Evolutionary conservation across 2,329 filamentous ascomycete species (phyloP), one percentile per base, ranked within the genome.

Genomic region (Microdochium trichocladiopsis): DNA sequence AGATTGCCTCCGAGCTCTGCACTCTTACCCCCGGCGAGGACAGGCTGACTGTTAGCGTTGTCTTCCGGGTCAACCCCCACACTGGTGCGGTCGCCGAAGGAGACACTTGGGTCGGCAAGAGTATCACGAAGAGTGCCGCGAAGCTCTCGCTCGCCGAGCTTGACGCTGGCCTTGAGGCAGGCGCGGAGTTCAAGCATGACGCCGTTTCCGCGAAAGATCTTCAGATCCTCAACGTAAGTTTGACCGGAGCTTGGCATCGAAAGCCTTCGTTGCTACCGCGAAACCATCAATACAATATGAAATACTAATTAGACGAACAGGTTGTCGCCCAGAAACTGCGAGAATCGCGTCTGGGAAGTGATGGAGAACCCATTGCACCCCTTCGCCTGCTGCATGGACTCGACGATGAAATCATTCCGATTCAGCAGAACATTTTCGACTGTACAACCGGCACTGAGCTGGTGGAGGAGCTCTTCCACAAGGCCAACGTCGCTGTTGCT

Each of bases 351-450:
- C 87, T 96, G 54, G 89, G 88, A 52, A 86, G 91, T 50, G 87
- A 88, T 33, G 84, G 84, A 45, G 83, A 88, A 57, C 84, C 88
- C 12, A 88, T 96, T 61, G 88, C 92, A 31, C 86, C 93, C 41
- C 82, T 99, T 50, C 88, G 94, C 53, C 80, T 99, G 48, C 77
- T 97, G 56, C 91, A 96, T 70, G 92, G 96, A 72, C 80, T 97
- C 41, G 94, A 99, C 61, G 94, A 99, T 61, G 94, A 99, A 77
- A 97, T 97, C 69, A 90, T 96, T 51, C 94, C 93, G 2, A 92
- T 97, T 41, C 91, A 96, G 73, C 84, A 90, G 67, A 99, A 97
- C 73, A 88, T 99, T 58, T 99, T 97, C 64, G 87, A 96, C 68
- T 93, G 90, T 25, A 90, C 90, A 12, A 78, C 86, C 10, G 90